phyloP scores from a whole-genome alignment of 768 basidiomycete species.

The Lactarius indigo region DNA sequence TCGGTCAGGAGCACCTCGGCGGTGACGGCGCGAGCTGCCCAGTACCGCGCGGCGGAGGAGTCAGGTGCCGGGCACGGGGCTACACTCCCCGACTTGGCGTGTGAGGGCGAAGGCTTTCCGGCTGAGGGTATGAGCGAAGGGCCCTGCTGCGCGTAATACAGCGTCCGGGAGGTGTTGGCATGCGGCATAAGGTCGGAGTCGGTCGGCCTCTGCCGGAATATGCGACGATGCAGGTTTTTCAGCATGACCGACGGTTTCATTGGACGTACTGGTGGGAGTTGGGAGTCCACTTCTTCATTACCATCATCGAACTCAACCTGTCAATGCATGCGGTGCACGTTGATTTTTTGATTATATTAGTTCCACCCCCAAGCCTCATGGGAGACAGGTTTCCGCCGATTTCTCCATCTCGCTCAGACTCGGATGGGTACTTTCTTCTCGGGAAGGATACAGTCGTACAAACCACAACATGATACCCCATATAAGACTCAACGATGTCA shows the following conservation, averaged over 20 bases:
- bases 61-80: not conserved
- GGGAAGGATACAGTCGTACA: not conserved
- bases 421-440: not conserved
- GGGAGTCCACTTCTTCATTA: not conserved
- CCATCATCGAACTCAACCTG: not conserved
- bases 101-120: not conserved
- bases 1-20: constrained; percentile 60
- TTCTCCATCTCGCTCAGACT: not conserved
- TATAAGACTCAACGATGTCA: not conserved
- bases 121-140: not conserved
- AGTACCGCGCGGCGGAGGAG: constrained; percentile 49
- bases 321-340: not conserved
- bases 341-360: not conserved
- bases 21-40: constrained; percentile 62
- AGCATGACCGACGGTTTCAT: not conserved
- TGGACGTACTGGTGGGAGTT: not conserved
- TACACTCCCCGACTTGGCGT: not conserved
- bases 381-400: not conserved
- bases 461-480: too few species aligned
- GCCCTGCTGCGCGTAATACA: not conserved
- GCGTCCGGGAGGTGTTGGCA: not conserved
- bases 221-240: not conserved
- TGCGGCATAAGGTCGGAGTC: not conserved
- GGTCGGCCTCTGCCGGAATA: not conserved
- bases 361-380: not conserved